Conservation (phyloP, 148 eudicot species). For the Spergularia marina region DNA sequence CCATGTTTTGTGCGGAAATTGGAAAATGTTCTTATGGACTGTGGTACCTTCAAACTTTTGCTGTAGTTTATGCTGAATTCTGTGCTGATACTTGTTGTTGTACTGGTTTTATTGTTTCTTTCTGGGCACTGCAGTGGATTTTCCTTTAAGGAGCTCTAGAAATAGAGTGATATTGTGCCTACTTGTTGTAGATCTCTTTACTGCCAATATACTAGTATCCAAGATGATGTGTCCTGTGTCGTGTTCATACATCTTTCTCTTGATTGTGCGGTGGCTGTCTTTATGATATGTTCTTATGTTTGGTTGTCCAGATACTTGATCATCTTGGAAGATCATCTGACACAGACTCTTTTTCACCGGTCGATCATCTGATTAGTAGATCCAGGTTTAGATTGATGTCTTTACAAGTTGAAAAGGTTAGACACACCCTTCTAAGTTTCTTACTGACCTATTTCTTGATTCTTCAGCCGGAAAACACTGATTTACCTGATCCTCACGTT, state of each 20-base stretch:
- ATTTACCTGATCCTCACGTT: slow-evolving; percentile 84
- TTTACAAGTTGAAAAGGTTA: slow-evolving; percentile 10
- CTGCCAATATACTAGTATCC: not conserved
- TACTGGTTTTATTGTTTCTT: not conserved
- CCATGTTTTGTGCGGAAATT: not conserved
- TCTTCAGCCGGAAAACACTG: slow-evolving; percentile 84
- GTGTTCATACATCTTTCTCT: not conserved
- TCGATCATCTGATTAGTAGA: slow-evolving; percentile 63
- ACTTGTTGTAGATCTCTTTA: not conserved
- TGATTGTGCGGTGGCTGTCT: not conserved
- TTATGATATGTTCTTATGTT: not conserved
- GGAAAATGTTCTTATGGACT: not conserved
- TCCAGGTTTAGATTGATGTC: slow-evolving; percentile 55
- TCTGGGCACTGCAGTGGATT: not conserved
- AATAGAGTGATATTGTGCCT: not conserved
- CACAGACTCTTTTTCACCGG: slow-evolving; percentile 70
- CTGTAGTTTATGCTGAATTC: not conserved
- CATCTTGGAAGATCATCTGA: slow-evolving; percentile 82
- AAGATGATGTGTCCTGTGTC: not conserved
- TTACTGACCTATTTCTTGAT: slow-evolving; percentile 26
- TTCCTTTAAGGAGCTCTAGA: not conserved
- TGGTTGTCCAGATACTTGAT: slow-evolving; percentile 60
- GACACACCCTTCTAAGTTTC: slow-evolving; percentile 11
- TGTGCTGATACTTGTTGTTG: not conserved
- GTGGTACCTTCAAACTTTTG: not conserved